These are phyloP conservation scores for Ormosia semicastrata DNA, from an alignment of 306 rosid species.

Conservation along the genomic window DNA sequence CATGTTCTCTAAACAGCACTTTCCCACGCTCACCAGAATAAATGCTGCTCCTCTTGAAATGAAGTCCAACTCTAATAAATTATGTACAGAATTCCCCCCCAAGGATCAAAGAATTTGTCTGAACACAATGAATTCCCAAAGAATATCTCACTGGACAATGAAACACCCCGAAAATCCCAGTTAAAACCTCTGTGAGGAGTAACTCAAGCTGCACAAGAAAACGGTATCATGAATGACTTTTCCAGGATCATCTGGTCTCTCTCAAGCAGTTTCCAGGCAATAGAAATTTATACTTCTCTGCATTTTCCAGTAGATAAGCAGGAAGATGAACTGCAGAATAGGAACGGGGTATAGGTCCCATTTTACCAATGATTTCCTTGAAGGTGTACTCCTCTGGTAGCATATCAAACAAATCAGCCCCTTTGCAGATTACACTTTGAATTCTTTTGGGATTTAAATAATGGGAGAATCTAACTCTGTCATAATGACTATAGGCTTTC, in stretches of 20 bases:
- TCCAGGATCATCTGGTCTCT: constrained; percentile 36
- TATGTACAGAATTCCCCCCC: constrained; percentile 48
- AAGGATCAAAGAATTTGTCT: constrained; percentile 34
- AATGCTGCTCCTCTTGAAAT: constrained; percentile 28
- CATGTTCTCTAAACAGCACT: constrained; percentile 15
- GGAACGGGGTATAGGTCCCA: constrained; percentile 89
- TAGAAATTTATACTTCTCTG: constrained; percentile 64
- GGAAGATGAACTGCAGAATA: constrained; percentile 89
- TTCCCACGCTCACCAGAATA: constrained; percentile 8
- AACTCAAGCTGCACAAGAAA: constrained; percentile 27
- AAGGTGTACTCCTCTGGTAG: constrained; percentile 87
- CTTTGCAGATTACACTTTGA: constrained; percentile 73
- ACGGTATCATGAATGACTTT: background rate
- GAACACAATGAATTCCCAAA: constrained; percentile 39
- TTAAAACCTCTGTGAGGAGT: constrained; percentile 39
- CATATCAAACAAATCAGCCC: constrained; percentile 78
- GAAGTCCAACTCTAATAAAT: constrained; percentile 36
- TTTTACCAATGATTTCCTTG: constrained; percentile 81
- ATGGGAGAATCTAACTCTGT: constrained; percentile 71
- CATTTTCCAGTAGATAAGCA: constrained; percentile 66
- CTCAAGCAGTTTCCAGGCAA: constrained; percentile 80
- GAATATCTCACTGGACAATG: constrained; percentile 32
- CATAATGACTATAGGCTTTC: constrained; percentile 86
- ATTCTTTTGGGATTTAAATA: constrained; percentile 62
- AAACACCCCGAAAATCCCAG: constrained; percentile 29